These are phyloP conservation scores for Colletotrichum sp. DNA, from an alignment of 2,329 filamentous ascomycete species.

Conservation along the genomic window DNA sequence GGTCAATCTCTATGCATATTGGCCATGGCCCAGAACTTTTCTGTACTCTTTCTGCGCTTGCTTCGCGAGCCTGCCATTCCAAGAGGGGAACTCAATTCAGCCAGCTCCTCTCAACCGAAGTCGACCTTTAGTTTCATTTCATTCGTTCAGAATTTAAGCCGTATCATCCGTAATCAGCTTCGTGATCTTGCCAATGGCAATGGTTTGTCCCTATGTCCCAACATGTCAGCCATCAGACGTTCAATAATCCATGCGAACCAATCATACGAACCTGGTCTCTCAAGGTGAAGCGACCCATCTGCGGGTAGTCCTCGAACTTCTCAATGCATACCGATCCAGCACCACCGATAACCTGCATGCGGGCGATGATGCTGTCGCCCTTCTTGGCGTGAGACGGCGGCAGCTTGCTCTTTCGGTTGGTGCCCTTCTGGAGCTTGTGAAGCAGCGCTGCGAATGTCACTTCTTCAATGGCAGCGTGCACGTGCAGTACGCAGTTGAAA, in stretches of 20 bases:
- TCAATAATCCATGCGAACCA: not conserved
- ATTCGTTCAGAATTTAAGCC: constrained; percentile 25
- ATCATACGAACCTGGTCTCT: constrained; percentile 74
- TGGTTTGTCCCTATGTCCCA: constrained; percentile 83
- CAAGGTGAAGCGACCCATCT: constrained; percentile 89
- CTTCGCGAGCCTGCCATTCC: not conserved
- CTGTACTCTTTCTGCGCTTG: not conserved
- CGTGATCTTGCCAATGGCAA: constrained; percentile 99
- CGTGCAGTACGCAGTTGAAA: constrained; percentile 97
- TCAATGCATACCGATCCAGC: constrained; percentile 91
- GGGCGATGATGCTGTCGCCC: constrained; percentile 85
- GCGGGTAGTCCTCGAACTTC: constrained; percentile 93
- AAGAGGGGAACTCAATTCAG: not conserved
- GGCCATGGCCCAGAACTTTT: not conserved
- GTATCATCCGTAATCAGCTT: constrained; percentile 68
- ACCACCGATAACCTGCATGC: constrained; percentile 85
- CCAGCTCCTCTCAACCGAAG: not conserved
- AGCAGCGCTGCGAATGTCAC: constrained; percentile 88
- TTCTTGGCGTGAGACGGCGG: constrained; percentile 89
- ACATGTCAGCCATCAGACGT: constrained; percentile 21
- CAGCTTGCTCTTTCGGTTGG: constrained; percentile 89
- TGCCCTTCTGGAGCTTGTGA: constrained; percentile 96
- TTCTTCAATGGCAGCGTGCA: constrained; percentile 97
- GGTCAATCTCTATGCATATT: constrained; percentile 5
- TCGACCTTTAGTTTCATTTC: not conserved